Base-by-base conservation (phyloP, 352 stramenopile species). In the Thalassiosira livingstoniorum region DNA sequence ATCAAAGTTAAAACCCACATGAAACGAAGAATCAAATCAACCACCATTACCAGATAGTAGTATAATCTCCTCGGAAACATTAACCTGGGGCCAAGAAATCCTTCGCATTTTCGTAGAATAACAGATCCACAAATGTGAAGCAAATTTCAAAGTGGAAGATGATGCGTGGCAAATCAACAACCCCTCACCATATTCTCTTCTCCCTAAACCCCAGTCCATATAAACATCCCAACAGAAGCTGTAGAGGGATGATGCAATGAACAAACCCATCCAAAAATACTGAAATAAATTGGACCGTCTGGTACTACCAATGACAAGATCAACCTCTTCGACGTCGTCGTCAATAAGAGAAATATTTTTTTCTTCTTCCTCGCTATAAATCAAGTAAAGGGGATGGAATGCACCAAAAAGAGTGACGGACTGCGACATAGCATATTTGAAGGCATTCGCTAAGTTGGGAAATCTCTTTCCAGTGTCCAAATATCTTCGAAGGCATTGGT, bases 171-270 rank as follows among this genome's bases (percentile, higher is more conserved):
- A n/a, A n/a, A 37, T 1, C 15, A 45, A 2, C 1, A 67, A 53
- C 1, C 4, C 11, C 60, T 67, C 35, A 67, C 60, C 47, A 83
- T 91, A n/a, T 92, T 94, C 7, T 98, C 89, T 47, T 78, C 80
- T 62, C 39, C 80, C 80, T 31, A 87, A 64, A 5, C 96, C 96
- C 97, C 97, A 99, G 87, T 99, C 96, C 95, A 99, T 98, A 75
- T 97, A 95, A 1, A 99, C 96, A 83, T 99, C 97, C 97, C 97
- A 99, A 5, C 94, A 92, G 86, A 98, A 98, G 74, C 96, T 98
- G 83, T 98, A 99, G 15, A 99, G 86, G 45, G 96, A 98, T 70
- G 97, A 98, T 72, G 97, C 61, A 31, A 96, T 78, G 83, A 96
- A 96, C 31, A 95, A 77, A 25, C 81, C 77, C 53, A 96, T 90